phyloP scores from a whole-genome alignment of 345 rosid species.

The Hibiscus trionum region DNA sequence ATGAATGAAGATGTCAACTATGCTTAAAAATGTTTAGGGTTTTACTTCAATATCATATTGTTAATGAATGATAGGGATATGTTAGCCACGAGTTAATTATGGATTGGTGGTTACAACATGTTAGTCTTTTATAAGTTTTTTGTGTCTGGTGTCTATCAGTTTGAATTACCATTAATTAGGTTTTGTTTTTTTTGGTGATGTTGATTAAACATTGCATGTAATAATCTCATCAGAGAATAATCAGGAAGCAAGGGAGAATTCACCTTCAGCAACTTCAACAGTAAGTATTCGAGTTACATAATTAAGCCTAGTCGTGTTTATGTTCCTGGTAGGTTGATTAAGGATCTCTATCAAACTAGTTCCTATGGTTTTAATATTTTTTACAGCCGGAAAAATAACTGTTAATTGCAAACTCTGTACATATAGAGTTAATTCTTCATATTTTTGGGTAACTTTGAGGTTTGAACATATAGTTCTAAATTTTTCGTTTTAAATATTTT shows the following conservation, averaged over 20 bases:
- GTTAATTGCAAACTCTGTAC: no score
- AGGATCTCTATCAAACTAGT: no score
- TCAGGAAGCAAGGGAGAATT: constrained; percentile 22
- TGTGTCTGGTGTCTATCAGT: neutral
- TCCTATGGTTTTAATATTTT: no score
- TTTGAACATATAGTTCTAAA: no score
- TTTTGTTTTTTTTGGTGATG: neutral
- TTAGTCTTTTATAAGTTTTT: neutral
- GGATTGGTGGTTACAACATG: neutral
- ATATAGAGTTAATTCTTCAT: no score
- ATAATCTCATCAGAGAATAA: neutral
- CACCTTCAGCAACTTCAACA: constrained; percentile 15
- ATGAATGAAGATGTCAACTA: neutral
- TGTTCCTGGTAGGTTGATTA: neutral
- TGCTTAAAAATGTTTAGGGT: no score
- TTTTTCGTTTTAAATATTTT: no score
- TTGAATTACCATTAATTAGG: neutral
- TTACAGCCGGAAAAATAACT: no score
- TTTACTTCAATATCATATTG: neutral
- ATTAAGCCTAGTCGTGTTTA: neutral
- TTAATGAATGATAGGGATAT: neutral
- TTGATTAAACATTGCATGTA: neutral
- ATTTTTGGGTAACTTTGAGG: no score
- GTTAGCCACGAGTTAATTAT: neutral
- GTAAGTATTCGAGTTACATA: constrained; percentile 30